phyloP scores from a whole-genome alignment of 2,329 filamentous ascomycete species.

The Karstenula rhodostoma region DNA sequence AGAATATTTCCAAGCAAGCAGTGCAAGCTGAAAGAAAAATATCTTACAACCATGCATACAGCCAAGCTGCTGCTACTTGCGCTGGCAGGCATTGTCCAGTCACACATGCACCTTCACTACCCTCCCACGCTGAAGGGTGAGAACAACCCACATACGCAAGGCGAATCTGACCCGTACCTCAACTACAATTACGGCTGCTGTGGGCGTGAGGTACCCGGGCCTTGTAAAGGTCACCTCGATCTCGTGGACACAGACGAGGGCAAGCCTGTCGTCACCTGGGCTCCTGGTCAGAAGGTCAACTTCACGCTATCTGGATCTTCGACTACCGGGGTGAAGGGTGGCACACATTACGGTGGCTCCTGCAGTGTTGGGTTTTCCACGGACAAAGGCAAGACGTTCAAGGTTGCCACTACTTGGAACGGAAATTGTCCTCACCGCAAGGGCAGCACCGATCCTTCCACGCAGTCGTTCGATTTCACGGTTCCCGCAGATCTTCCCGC shows the following conservation, averaged over 20 bases:
- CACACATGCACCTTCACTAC: constrained; percentile 54
- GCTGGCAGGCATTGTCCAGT: constrained; percentile 30
- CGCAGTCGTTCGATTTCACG: constrained; percentile 56
- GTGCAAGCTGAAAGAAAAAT: not conserved
- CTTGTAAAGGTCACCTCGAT: constrained; percentile 55
- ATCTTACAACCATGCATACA: constrained; percentile 34
- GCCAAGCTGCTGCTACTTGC: constrained; percentile 35
- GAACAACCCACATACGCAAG: constrained; percentile 54
- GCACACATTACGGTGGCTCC: constrained; percentile 57
- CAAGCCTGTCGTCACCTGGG: constrained; percentile 54
- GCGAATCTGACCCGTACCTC: constrained; percentile 47
- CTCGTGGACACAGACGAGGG: constrained; percentile 55
- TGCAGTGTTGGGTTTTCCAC: constrained; percentile 57
- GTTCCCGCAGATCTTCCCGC: constrained; percentile 54
- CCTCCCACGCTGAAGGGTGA: constrained; percentile 54
- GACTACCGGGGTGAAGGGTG: constrained; percentile 30
- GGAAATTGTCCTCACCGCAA: constrained; percentile 57
- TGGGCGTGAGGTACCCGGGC: constrained; percentile 44
- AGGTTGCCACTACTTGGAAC: constrained; percentile 55
- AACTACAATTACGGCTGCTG: constrained; percentile 58
- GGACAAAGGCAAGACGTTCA: constrained; percentile 55
- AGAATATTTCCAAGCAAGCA: not conserved
- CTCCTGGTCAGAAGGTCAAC: constrained; percentile 52
- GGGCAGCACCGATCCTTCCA: constrained; percentile 44
- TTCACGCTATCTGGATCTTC: constrained; percentile 48